Percentiles rank a stretch among this genome's conserved stretches.
Evolutionary conservation across 768 basidiomycete genomes (phyloP).

Genomic region (Termitomyces sp.): DNA sequence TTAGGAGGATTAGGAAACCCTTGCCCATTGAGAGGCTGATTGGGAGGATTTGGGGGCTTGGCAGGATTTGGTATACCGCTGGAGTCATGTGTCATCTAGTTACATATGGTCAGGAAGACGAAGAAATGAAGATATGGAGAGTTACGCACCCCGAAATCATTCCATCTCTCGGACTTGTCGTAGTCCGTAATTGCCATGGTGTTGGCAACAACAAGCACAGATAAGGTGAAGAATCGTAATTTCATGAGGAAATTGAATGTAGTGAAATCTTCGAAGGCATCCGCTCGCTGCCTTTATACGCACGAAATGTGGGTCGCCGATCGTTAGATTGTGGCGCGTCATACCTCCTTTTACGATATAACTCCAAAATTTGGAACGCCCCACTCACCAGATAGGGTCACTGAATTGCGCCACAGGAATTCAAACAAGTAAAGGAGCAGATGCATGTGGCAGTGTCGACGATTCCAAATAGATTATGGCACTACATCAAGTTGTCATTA

Average conservation of each 20-base stretch:
- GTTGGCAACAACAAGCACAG: neutral
- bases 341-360: neutral
- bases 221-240: neutral
- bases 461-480: too few relatives aligned
- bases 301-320: conserved; percentile 1
- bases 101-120: neutral
- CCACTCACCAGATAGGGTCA: neutral
- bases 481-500: too few relatives aligned
- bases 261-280: neutral
- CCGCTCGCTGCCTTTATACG: neutral
- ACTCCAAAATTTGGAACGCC: neutral
- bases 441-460: neutral
- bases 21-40: neutral
- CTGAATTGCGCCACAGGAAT: neutral
- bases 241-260: neutral
- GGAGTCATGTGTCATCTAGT: too few relatives aligned
- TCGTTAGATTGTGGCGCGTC: neutral
- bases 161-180: neutral
- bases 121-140: neutral
- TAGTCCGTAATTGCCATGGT: neutral
- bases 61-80: neutral
- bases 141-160: neutral
- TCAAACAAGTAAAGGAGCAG: neutral
- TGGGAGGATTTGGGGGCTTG: neutral
- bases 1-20: neutral